Evolutionary conservation across 495 filamentous ascomycete species (phyloP).

Genomic region (Penicillium cataractarum): DNA sequence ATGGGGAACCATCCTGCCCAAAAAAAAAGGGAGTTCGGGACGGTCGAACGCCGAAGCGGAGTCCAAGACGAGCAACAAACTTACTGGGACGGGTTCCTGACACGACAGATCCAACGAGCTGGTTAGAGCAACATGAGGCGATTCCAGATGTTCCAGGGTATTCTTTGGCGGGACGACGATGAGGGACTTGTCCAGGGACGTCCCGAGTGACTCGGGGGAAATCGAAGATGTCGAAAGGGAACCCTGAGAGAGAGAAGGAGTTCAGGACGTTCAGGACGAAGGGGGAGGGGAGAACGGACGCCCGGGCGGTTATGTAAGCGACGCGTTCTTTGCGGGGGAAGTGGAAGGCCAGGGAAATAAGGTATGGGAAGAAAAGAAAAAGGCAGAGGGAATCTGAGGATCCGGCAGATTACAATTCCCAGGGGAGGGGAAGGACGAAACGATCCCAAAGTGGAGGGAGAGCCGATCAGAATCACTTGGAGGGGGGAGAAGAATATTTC

Average conservation of each 20-base stretch:
- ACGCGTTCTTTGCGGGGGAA: slow-evolving; percentile 27
- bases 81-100: slow-evolving; percentile 44
- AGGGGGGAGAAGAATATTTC: slow-evolving; percentile 19
- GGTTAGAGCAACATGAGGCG: slow-evolving; percentile 50
- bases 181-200: neutral
- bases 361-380: slow-evolving; percentile 5
- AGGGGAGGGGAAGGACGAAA: slow-evolving; percentile 3
- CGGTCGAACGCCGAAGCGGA: slow-evolving; percentile 10
- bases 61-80: slow-evolving; percentile 18
- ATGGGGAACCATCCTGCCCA: neutral
- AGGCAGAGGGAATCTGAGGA: slow-evolving; percentile 6
- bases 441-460: slow-evolving; percentile 1
- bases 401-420: slow-evolving; percentile 10
- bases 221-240: slow-evolving; percentile 23
- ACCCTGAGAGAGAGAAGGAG: slow-evolving; percentile 11
- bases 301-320: slow-evolving; percentile 29
- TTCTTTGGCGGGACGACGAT: slow-evolving; percentile 9
- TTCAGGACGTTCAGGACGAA: slow-evolving; percentile 13
- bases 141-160: slow-evolving; percentile 13
- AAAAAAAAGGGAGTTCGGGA: slow-evolving; percentile 7
- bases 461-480: slow-evolving; percentile 1
- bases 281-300: slow-evolving; percentile 22
- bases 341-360: neutral
- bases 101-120: slow-evolving; percentile 39
- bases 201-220: slow-evolving; percentile 23